Evolutionary conservation across 2,329 filamentous ascomycete species (phyloP).

Genomic region (Arthrobotrys sphaeroides): DNA sequence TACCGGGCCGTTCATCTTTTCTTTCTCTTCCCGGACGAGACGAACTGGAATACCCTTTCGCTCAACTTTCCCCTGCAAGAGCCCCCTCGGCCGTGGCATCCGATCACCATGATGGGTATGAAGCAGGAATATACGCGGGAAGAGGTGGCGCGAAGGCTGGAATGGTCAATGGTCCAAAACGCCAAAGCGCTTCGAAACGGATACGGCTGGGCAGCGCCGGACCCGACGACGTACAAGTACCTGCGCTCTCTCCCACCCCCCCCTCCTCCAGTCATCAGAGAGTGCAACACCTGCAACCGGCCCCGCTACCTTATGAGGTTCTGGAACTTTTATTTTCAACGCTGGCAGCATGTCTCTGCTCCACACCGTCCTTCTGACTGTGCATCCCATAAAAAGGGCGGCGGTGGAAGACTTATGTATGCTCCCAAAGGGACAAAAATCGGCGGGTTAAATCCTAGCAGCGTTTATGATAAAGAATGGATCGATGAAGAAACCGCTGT

Average conservation of each 20-base stretch:
- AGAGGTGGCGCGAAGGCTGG: slow-evolving; percentile 40
- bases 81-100: slow-evolving; percentile 42
- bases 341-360: slow-evolving; percentile 40
- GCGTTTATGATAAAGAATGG: slow-evolving; percentile 40
- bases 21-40: slow-evolving; percentile 44
- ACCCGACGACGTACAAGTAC: slow-evolving; percentile 15
- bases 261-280: slow-evolving; percentile 39
- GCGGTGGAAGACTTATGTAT: slow-evolving; percentile 39
- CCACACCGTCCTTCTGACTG: slow-evolving; percentile 43
- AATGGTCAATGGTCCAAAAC: slow-evolving; percentile 41
- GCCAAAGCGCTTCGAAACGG: slow-evolving; percentile 36
- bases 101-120: slow-evolving; percentile 24
- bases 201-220: slow-evolving; percentile 16
- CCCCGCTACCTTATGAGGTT: slow-evolving; percentile 46
- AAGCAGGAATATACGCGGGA: slow-evolving; percentile 48
- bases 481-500: slow-evolving; percentile 43
- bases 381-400: neutral
- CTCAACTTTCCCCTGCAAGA: slow-evolving; percentile 31
- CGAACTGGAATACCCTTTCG: slow-evolving; percentile 11
- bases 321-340: slow-evolving; percentile 46
- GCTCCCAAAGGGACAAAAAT: slow-evolving; percentile 23
- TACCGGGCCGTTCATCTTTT: neutral
- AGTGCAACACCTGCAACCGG: slow-evolving; percentile 30
- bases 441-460: neutral
- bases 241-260: slow-evolving; percentile 18